Evolutionary conservation across 495 filamentous ascomycete genomes (phyloP).

Genomic region (Penicillium waksmanii): DNA sequence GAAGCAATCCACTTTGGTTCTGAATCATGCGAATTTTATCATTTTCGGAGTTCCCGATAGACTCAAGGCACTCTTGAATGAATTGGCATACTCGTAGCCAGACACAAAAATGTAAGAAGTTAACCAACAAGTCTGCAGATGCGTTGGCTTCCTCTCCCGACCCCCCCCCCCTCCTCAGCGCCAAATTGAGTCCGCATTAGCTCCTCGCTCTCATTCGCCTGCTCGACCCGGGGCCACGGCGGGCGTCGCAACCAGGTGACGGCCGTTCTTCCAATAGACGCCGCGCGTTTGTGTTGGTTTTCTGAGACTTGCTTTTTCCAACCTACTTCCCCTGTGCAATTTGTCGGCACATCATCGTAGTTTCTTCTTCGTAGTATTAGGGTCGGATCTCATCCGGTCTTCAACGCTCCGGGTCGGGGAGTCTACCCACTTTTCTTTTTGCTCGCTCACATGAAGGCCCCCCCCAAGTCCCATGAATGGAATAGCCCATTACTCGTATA

Average conservation of each 20-base stretch:
- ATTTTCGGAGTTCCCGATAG: neutral
- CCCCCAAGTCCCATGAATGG: neutral
- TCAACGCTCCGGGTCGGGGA: constrained; percentile 5
- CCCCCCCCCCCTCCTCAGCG: constrained; percentile 4
- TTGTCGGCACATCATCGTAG: neutral
- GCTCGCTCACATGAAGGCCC: constrained; percentile 19
- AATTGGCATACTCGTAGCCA: neutral
- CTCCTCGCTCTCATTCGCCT: constrained; percentile 21
- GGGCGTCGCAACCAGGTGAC: constrained; percentile 31
- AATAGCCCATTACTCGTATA: neutral
- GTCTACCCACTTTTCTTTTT: constrained; percentile 5
- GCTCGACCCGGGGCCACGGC: constrained; percentile 25
- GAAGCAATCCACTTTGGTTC: constrained; percentile 2
- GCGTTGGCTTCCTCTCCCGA: constrained; percentile 28
- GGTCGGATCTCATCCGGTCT: constrained; percentile 5
- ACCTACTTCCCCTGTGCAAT: constrained; percentile 10
- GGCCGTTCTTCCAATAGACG: constrained; percentile 35
- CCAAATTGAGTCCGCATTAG: constrained; percentile 33
- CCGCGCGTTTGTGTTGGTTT: constrained; percentile 36
- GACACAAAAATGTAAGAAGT: neutral
- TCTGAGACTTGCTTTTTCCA: constrained; percentile 15
- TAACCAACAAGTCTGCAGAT: constrained; percentile 19
- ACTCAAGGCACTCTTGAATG: neutral
- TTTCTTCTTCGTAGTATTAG: neutral
- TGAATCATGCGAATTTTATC: neutral